Evolutionary conservation across 441 rosid genomes (phyloP), one percentile per base, ranked within the genome.

Genomic region (Pelargonium myrrhifolium): DNA sequence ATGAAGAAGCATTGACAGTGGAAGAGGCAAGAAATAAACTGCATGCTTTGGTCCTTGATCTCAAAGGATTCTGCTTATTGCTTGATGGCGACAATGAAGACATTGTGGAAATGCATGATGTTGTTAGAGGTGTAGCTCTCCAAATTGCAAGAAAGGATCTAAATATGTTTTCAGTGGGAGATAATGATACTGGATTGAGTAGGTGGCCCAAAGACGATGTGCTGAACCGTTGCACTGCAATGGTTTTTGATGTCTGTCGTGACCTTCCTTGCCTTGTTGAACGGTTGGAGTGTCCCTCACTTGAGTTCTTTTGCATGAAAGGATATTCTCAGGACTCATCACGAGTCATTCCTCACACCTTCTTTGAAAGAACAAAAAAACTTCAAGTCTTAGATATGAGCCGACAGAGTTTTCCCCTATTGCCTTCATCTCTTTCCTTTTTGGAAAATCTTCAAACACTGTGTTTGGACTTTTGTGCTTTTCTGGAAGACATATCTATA

Each of bases 81-180:
- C 56, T 56, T 0, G 71, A 69, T 9, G 59, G 66, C 0, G 6
- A 24, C 10, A 4, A 7, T 6, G 0, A 40, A 43, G 12, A 43
- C 51, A 9, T 11, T n/a, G 12, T 76, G 40, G 26, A 62, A n/a
- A 63, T 78, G 47, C 76, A 75, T 51, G 74, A 66, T 9, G 15
- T 72, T 60, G 58, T 78, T 49, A 20, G 26, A 11, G 70, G 69
- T 26, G 65, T 65, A 58, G 72, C 74, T 9, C 37, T 67, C 40
- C 55, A 69, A 15, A 64, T 78, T 20, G 76, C 72, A n/a, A 42
- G 20, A 1, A 63, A 45, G 18, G 40, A 51, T 18, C 35, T 12
- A 0, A 15, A 47, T 56, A 31, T 65, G 12, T 31, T 74, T 14
- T 10, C 6, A 0, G 0, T 18, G 9, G 37, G 68, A 24, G 15